Percentiles rank a stretch among this genome's conserved stretches.
These are phyloP conservation scores for Chrysosporium queenslandicum DNA, from an alignment of 2,329 filamentous ascomycete species.

Conservation along the genomic window DNA sequence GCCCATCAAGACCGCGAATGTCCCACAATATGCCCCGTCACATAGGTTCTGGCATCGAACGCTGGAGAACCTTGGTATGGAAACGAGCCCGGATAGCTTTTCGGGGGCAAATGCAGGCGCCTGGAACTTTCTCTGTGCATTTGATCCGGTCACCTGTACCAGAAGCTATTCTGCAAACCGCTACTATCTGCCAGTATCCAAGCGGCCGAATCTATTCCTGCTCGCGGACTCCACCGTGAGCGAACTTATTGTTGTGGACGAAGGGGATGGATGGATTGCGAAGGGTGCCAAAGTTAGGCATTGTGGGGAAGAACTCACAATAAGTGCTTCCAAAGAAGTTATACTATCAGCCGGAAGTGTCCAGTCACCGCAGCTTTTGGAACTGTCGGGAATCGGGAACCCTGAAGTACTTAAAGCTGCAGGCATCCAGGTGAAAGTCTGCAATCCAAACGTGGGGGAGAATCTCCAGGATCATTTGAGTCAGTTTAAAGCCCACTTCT, in stretches of 20 bases:
- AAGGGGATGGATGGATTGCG: slow-evolving; percentile 25
- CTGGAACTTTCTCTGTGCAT: slow-evolving; percentile 27
- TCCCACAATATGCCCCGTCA: slow-evolving; percentile 10
- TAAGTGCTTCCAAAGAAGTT: slow-evolving; percentile 40
- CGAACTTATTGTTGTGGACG: slow-evolving; percentile 37
- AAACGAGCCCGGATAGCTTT: slow-evolving; percentile 31
- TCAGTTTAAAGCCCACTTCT: slow-evolving; percentile 16
- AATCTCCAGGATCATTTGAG: slow-evolving; percentile 43
- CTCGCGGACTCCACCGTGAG: slow-evolving; percentile 40
- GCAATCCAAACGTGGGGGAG: slow-evolving; percentile 39
- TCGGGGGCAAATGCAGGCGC: slow-evolving; percentile 34
- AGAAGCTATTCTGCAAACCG: slow-evolving; percentile 37
- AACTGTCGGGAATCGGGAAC: slow-evolving; percentile 52
- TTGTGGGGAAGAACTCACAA: slow-evolving; percentile 27
- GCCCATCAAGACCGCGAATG: slow-evolving; percentile 27
- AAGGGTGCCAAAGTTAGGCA: slow-evolving; percentile 37
- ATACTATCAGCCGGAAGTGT: slow-evolving; percentile 51
- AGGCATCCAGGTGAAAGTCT: slow-evolving; percentile 37
- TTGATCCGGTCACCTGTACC: slow-evolving; percentile 23
- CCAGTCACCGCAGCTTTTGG: slow-evolving; percentile 50
- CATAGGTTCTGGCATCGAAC: slow-evolving; percentile 41
- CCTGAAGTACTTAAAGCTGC: slow-evolving; percentile 34
- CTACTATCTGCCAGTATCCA: slow-evolving; percentile 32
- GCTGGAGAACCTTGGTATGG: slow-evolving; percentile 30
- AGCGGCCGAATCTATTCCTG: slow-evolving; percentile 39